phyloP scores from a whole-genome alignment of 495 filamentous ascomycete species.

The Cenococcum geophilum region DNA sequence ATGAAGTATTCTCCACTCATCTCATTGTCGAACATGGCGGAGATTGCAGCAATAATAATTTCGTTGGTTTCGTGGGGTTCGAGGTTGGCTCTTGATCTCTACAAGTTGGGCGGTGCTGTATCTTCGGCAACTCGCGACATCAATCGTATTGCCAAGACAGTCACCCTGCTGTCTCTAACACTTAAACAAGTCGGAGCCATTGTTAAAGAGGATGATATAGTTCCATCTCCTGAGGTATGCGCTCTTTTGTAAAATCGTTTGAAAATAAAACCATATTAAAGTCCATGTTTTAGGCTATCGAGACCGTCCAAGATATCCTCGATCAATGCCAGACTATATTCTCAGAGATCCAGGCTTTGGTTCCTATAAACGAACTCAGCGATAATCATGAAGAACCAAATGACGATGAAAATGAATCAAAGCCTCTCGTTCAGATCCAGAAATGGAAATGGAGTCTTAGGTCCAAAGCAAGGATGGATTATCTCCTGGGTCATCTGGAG shows the following conservation, averaged over 20 bases:
- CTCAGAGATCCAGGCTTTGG: slow-evolving; percentile 12
- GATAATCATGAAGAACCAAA: background rate
- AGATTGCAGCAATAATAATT: slow-evolving; percentile 12
- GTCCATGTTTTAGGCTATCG: slow-evolving; percentile 13
- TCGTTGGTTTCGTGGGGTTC: slow-evolving; percentile 11
- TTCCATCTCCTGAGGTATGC: slow-evolving; percentile 23
- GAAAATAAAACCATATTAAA: background rate
- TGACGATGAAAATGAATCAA: background rate
- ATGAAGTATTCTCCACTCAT: background rate
- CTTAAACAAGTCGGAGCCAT: slow-evolving; percentile 25
- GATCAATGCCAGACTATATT: slow-evolving; percentile 21
- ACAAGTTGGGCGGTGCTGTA: slow-evolving; percentile 8
- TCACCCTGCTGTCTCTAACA: slow-evolving; percentile 20
- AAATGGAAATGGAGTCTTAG: background rate
- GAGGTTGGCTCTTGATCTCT: slow-evolving; percentile 18
- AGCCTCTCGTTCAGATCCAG: background rate
- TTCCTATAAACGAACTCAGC: slow-evolving; percentile 3
- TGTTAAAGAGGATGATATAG: slow-evolving; percentile 21
- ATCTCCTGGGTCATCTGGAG: slow-evolving; percentile 22
- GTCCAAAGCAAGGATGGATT: slow-evolving; percentile 15
- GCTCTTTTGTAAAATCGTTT: background rate
- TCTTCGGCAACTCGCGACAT: slow-evolving; percentile 11
- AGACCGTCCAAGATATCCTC: slow-evolving; percentile 19
- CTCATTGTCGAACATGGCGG: background rate
- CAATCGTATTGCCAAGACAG: slow-evolving; percentile 15